phyloP scores from a whole-genome alignment of 2,329 filamentous ascomycete genomes.

The Ophiostoma sp. region DNA sequence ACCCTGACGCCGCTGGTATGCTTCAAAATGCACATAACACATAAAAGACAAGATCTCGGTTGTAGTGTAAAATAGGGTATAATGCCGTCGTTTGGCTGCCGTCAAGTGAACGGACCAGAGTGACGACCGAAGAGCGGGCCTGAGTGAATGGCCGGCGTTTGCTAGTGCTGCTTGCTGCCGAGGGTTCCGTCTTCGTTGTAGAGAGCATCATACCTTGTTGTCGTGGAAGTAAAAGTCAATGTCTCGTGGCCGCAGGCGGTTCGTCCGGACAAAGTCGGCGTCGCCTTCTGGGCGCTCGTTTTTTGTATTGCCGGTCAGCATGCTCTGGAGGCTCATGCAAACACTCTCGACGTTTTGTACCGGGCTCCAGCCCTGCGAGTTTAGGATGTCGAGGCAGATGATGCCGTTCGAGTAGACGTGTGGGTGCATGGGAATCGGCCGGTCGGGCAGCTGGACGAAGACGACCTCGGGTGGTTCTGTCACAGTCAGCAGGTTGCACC shows the following conservation, averaged over 20 bases:
- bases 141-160: no score
- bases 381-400: constrained; percentile 92
- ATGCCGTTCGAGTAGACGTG: constrained; percentile 99
- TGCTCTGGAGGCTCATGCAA: constrained; percentile 95
- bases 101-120: no score
- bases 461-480: constrained; percentile 85
- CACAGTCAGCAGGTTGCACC: constrained; percentile 35
- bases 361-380: constrained; percentile 84
- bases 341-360: constrained; percentile 96
- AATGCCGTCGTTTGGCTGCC: no score
- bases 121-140: no score
- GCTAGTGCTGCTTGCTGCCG: no score
- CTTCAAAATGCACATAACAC: no score
- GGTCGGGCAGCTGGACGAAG: constrained; percentile 62
- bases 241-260: constrained; percentile 73
- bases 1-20: no score
- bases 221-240: constrained; percentile 95
- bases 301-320: constrained; percentile 92
- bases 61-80: no score
- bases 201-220: constrained; percentile 44
- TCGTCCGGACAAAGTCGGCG: constrained; percentile 77
- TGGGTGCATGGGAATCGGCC: constrained; percentile 84
- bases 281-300: constrained; percentile 87
- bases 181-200: no score
- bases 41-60: no score